Evolutionary conservation across 768 basidiomycete species (phyloP).

Genomic region (Termitomyces sp.): DNA sequence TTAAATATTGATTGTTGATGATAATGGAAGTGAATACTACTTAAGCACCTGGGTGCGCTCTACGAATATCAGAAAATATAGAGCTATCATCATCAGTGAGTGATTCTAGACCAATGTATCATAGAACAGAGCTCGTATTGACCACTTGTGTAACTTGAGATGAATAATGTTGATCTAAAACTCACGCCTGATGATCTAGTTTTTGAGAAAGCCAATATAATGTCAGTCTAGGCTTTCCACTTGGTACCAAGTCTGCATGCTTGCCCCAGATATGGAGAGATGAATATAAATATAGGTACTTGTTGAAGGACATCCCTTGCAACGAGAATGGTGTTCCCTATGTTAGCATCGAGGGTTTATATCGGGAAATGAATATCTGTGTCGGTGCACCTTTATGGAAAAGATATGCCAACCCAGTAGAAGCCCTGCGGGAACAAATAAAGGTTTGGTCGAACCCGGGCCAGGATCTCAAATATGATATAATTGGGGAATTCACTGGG

Average conservation of each 20-base stretch:
- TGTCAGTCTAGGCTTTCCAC: background rate
- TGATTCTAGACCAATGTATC: background rate
- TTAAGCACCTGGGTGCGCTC: too few relatives aligned
- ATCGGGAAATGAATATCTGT: background rate
- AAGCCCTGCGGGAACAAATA: background rate
- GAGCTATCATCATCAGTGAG: background rate
- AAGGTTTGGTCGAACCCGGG: background rate
- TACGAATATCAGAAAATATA: too few relatives aligned
- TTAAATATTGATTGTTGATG: too few relatives aligned
- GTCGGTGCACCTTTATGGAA: background rate
- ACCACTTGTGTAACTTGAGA: background rate
- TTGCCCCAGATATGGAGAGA: background rate
- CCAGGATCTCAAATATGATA: background rate
- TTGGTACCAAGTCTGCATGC: background rate
- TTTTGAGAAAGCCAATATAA: background rate
- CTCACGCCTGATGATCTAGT: too few relatives aligned
- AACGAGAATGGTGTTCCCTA: background rate
- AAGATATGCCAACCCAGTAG: background rate
- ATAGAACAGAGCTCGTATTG: too few relatives aligned
- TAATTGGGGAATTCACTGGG: background rate
- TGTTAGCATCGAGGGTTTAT: background rate
- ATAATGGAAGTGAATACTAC: too few relatives aligned
- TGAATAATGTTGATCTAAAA: background rate
- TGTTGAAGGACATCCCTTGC: background rate
- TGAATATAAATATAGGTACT: background rate